A percentile compares a stretch with the other conserved stretches of the same genome.
These are phyloP conservation scores for Talaromyces sp. DNA, from an alignment of 2,329 filamentous ascomycete genomes.

Conservation along the genomic window DNA sequence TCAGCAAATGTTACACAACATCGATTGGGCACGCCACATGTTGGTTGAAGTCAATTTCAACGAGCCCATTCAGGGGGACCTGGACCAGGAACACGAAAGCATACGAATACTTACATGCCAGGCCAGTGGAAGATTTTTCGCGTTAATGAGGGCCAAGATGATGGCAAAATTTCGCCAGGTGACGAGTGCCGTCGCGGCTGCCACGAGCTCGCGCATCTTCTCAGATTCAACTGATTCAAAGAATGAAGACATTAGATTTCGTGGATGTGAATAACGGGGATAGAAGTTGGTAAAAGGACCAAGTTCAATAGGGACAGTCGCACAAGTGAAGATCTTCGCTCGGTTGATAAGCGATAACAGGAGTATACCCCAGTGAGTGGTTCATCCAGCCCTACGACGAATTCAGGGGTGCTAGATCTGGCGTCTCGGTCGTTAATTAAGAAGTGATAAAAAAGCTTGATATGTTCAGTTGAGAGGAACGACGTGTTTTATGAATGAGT, in stretches of 20 bases:
- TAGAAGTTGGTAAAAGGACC: neutral
- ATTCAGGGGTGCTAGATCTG: neutral
- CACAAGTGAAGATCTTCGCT: neutral
- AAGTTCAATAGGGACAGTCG: neutral
- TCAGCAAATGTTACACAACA: slow-evolving; percentile 12
- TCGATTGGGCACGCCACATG: neutral
- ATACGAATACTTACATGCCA: slow-evolving; percentile 43
- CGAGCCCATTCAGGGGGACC: neutral
- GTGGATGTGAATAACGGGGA: neutral
- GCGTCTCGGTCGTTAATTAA: neutral
- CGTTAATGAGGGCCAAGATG: slow-evolving; percentile 39
- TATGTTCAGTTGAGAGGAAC: neutral
- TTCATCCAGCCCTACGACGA: neutral
- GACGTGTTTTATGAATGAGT: neutral
- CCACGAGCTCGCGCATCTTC: slow-evolving; percentile 26
- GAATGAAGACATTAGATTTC: slow-evolving; percentile 13
- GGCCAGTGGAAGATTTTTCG: slow-evolving; percentile 41
- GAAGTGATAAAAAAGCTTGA: neutral
- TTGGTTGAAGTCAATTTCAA: neutral
- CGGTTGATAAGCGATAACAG: slow-evolving; percentile 2
- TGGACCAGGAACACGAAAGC: neutral
- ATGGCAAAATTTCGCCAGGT: slow-evolving; percentile 42
- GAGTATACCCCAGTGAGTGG: neutral
- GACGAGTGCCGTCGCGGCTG: slow-evolving; percentile 23
- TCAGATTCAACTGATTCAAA: slow-evolving; percentile 21